Conservation (phyloP, 208 protist genomes). For the Trypanosoma congolense region DNA sequence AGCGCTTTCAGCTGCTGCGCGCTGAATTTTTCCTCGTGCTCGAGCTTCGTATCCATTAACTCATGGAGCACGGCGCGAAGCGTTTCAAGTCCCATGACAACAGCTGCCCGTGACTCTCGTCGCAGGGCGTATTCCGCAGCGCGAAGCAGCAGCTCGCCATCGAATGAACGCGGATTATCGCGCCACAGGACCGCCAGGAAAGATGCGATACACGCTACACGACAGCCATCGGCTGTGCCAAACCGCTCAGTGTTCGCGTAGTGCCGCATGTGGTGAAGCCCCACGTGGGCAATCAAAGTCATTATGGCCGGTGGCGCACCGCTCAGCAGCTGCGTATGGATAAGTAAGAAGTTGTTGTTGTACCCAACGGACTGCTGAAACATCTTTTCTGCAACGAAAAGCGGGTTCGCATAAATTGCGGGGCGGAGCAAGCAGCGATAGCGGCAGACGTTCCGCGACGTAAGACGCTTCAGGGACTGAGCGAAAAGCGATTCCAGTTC, state of each 20-base stretch:
- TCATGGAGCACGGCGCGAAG: conserved; percentile 52
- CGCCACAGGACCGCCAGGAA: conserved; percentile 62
- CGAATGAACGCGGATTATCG: conserved; percentile 35
- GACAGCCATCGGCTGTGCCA: conserved; percentile 31
- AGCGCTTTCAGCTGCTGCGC: conserved; percentile 46
- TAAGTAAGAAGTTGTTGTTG: conserved; percentile 64
- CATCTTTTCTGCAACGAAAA: conserved; percentile 60
- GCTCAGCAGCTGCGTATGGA: conserved; percentile 58
- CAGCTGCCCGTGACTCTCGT: conserved; percentile 27
- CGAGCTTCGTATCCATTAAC: conserved; percentile 36
- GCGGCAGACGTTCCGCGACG: conserved; percentile 43
- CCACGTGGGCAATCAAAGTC: conserved; percentile 51
- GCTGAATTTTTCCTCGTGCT: conserved; percentile 72
- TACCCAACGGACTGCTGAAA: conserved; percentile 74
- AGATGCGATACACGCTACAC: conserved; percentile 39
- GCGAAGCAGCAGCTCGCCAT: conserved; percentile 44
- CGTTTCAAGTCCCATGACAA: conserved; percentile 61
- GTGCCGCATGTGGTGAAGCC: conserved; percentile 37
- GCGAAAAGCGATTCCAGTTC: conserved; percentile 57
- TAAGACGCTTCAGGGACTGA: conserved; percentile 69
- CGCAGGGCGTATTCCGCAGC: conserved; percentile 58
- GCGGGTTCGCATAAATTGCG: conserved; percentile 61
- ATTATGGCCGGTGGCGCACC: conserved; percentile 48
- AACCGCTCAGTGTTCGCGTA: conserved; percentile 43
- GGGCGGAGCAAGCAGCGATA: conserved; percentile 48